Percentiles rank a stretch among this genome's conserved stretches.
Conservation (phyloP, 2,329 filamentous ascomycete genomes). For the Cercospora sesami region DNA sequence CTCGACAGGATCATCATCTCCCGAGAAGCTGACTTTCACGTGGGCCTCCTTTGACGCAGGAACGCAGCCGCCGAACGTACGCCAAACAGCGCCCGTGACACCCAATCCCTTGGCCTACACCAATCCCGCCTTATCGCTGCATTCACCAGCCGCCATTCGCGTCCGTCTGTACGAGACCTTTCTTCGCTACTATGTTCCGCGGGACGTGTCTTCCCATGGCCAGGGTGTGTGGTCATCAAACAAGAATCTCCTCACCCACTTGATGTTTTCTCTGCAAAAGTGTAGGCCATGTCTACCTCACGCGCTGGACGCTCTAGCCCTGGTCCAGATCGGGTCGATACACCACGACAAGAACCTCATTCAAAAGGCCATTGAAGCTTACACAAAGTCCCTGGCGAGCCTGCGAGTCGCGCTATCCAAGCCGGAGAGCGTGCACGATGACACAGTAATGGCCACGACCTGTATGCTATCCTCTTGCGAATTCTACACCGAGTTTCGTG, state of each 20-base stretch:
- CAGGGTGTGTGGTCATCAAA: constrained; percentile 4
- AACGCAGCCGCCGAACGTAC: background rate
- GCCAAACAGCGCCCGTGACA: background rate
- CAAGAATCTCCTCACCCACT: constrained; percentile 23
- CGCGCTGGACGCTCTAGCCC: constrained; percentile 31
- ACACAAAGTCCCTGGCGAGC: constrained; percentile 28
- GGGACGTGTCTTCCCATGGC: constrained; percentile 15
- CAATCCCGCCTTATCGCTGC: background rate
- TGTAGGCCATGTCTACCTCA: constrained; percentile 26
- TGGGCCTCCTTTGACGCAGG: background rate
- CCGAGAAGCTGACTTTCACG: constrained; percentile 10
- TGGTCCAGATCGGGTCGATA: constrained; percentile 33
- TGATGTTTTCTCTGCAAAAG: constrained; percentile 19
- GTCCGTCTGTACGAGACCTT: constrained; percentile 26
- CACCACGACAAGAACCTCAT: constrained; percentile 28
- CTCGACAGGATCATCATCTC: background rate
- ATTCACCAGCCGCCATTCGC: constrained; percentile 13
- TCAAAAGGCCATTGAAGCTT: constrained; percentile 26
- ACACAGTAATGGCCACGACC: constrained; percentile 32
- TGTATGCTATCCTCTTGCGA: constrained; percentile 31
- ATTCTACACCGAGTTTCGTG: constrained; percentile 33
- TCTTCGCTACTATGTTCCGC: constrained; percentile 31
- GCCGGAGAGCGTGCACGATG: constrained; percentile 25
- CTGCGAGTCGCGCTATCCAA: constrained; percentile 18
- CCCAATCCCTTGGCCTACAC: background rate